Evolutionary conservation across 2,329 filamentous ascomycete genomes (phyloP).

Genomic region (Botrytis pseudocinerea): DNA sequence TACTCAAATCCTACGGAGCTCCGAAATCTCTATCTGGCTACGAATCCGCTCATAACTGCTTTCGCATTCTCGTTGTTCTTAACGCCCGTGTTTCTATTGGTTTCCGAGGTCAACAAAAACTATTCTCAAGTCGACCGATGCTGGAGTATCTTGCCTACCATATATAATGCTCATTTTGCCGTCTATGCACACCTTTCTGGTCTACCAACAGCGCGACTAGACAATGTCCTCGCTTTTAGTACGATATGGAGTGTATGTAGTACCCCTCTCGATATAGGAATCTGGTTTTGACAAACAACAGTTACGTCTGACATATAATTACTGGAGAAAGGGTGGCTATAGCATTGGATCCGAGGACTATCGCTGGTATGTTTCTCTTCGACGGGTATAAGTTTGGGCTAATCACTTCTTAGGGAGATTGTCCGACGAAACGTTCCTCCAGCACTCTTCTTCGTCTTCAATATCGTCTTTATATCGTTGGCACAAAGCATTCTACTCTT

Average conservation of each 20-base stretch:
- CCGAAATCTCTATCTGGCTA: conserved; percentile 72
- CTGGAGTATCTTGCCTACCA: conserved; percentile 85
- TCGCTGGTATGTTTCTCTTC: conserved; percentile 61
- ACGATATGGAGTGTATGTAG: conserved; percentile 74
- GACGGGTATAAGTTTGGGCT: conserved; percentile 16
- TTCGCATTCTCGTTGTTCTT: conserved; percentile 71
- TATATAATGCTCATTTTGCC: conserved; percentile 84
- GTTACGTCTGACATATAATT: conserved; percentile 89
- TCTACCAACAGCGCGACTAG: conserved; percentile 67
- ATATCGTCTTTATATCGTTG: conserved; percentile 85
- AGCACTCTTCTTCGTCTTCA: conserved; percentile 74
- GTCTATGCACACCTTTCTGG: conserved; percentile 78
- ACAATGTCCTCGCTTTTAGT: conserved; percentile 70
- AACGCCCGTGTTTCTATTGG: conserved; percentile 69
- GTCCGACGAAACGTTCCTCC: conserved; percentile 65
- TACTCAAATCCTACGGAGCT: conserved; percentile 62
- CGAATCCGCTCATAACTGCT: conserved; percentile 80
- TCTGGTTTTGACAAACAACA: conserved; percentile 41
- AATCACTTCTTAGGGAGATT: conserved; percentile 57
- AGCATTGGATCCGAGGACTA: conserved; percentile 89
- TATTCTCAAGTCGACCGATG: conserved; percentile 94
- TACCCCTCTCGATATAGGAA: neutral
- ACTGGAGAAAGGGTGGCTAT: conserved; percentile 94
- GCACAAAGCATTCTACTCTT: conserved; percentile 81
- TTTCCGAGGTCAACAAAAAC: conserved; percentile 85